A percentile compares a stretch with the other conserved stretches of the same genome.
Evolutionary conservation across 768 basidiomycete species (phyloP).

Genomic region (Podaxis rugospora): DNA sequence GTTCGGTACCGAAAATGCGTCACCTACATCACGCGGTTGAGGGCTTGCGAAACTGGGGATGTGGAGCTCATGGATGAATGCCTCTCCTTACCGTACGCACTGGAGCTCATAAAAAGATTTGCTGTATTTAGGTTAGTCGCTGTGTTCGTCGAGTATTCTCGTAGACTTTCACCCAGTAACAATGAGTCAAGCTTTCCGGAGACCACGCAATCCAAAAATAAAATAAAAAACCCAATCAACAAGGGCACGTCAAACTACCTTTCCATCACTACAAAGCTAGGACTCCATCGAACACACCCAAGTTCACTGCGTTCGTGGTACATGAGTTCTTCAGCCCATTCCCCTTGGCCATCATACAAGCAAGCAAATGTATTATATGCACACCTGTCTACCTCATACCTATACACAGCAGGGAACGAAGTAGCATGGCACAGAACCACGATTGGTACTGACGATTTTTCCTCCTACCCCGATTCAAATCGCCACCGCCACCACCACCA

Average conservation of each 20-base stretch:
- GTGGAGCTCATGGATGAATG: slow-evolving; percentile 86
- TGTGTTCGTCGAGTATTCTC: slow-evolving; percentile 32
- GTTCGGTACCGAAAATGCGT: slow-evolving; percentile 31
- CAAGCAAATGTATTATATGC: slow-evolving; percentile 24
- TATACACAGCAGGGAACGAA: slow-evolving; percentile 51
- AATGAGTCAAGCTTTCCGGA: slow-evolving; percentile 45
- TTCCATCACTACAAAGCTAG: slow-evolving; percentile 80
- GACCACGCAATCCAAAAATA: slow-evolving; percentile 61
- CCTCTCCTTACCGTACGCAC: not conserved
- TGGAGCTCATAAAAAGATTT: not conserved
- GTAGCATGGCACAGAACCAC: slow-evolving; percentile 86
- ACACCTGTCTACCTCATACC: not conserved
- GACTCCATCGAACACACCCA: slow-evolving; percentile 40
- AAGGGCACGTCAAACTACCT: slow-evolving; percentile 35
- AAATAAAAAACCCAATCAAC: slow-evolving; percentile 34
- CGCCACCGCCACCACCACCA: not conserved
- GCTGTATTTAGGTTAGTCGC: slow-evolving; percentile 39
- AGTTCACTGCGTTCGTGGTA: slow-evolving; percentile 83
- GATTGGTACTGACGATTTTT: slow-evolving; percentile 39
- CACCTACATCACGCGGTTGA: slow-evolving; percentile 26
- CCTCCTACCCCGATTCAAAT: no score
- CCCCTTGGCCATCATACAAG: slow-evolving; percentile 87
- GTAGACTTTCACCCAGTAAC: slow-evolving; percentile 74
- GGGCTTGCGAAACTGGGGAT: slow-evolving; percentile 87
- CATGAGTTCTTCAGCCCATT: slow-evolving; percentile 98